These are phyloP conservation scores for Aspergillus tanneri DNA, from an alignment of 2,329 filamentous ascomycete genomes.

Conservation along the genomic window DNA sequence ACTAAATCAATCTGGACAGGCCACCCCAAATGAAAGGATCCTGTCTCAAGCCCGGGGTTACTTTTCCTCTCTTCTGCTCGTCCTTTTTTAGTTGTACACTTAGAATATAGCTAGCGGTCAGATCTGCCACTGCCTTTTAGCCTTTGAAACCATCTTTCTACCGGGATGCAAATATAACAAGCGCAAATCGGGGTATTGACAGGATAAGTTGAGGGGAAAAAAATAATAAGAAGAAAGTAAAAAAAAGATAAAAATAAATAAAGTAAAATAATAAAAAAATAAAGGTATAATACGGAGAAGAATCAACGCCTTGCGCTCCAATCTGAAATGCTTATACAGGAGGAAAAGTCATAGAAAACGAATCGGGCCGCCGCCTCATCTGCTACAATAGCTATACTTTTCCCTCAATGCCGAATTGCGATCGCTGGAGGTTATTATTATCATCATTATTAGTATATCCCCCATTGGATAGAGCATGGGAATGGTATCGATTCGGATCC, in stretches of 20 bases:
- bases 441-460: constrained; percentile 8
- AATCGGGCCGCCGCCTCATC: background rate
- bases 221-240: background rate
- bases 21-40: too few species aligned
- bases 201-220: background rate
- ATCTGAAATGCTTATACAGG: constrained; percentile 14
- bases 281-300: constrained; percentile 9
- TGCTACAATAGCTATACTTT: constrained; percentile 22
- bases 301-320: constrained; percentile 12
- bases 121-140: constrained; percentile 2
- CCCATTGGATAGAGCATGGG: constrained; percentile 7
- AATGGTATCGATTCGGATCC: too few species aligned
- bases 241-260: constrained; percentile 9
- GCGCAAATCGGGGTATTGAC: constrained; percentile 8
- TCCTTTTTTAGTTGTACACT: too few species aligned
- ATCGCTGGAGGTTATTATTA: constrained; percentile 13
- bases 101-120: too few species aligned
- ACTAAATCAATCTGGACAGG: too few species aligned
- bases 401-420: constrained; percentile 28
- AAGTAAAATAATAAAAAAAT: constrained; percentile 1
- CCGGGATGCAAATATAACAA: constrained; percentile 4
- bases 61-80: too few species aligned
- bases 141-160: background rate
- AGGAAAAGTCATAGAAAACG: constrained; percentile 8
- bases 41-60: too few species aligned